Percentiles rank a stretch among this genome's conserved stretches.
phyloP scores from a whole-genome alignment of 306 rosid genomes.

The Dryas octopetala region DNA sequence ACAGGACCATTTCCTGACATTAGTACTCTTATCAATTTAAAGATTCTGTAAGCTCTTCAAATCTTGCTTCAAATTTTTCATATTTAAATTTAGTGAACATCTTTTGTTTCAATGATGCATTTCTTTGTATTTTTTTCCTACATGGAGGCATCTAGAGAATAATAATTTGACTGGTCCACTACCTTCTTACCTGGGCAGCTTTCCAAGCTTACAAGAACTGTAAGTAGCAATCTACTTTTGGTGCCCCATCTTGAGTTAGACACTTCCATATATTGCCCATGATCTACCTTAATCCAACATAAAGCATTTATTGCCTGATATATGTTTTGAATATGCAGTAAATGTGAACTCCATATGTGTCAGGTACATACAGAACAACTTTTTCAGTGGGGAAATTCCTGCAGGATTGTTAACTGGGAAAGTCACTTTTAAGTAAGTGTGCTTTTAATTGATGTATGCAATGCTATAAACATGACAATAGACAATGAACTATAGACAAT shows the following conservation, averaged over 20 bases:
- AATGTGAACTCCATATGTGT: constrained; percentile 29
- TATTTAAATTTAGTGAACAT: constrained; percentile 11
- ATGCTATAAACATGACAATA: background rate
- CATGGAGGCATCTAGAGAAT: constrained; percentile 91
- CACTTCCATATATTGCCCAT: constrained; percentile 1
- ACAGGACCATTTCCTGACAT: constrained; percentile 83
- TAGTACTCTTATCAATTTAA: constrained; percentile 73
- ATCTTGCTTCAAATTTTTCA: constrained; percentile 24
- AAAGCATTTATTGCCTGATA: background rate
- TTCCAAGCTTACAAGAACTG: constrained; percentile 84
- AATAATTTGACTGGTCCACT: constrained; percentile 71
- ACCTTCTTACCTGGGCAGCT: constrained; percentile 74
- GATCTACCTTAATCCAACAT: constrained; percentile 4
- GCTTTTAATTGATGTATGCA: background rate
- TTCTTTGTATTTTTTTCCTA: constrained; percentile 8
- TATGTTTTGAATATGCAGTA: constrained; percentile 22
- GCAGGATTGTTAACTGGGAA: constrained; percentile 55
- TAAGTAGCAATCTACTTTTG: constrained; percentile 38
- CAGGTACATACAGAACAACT: constrained; percentile 91
- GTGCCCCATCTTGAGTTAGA: constrained; percentile 5
- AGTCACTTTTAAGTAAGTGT: constrained; percentile 66
- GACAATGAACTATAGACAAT: no score
- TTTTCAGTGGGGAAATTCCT: constrained; percentile 82
- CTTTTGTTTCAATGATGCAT: constrained; percentile 3
- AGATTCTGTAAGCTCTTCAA: constrained; percentile 72